Conservation (phyloP, 1,284 basidiomycete genomes). For the Puccinia coronata region DNA sequence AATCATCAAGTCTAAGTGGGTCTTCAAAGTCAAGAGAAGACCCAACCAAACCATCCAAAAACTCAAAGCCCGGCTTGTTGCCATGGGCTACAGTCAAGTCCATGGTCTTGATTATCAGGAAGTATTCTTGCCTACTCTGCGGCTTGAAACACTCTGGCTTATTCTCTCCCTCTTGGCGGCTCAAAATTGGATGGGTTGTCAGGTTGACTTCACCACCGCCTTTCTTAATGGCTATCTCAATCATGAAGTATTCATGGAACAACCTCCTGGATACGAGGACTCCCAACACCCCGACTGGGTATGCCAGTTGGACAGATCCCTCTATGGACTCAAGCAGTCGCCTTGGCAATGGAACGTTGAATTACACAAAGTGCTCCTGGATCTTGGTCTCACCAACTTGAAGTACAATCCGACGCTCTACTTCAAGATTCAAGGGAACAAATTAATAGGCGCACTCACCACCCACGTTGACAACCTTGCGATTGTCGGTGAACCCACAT, state of each 20-base stretch:
- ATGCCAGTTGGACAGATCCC: background rate
- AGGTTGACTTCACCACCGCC: background rate
- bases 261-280: too few relatives aligned
- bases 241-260: too few relatives aligned
- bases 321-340: constrained; percentile 31
- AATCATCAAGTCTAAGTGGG: too few relatives aligned
- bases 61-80: too few relatives aligned
- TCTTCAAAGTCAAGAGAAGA: too few relatives aligned
- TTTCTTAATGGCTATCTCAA: constrained; percentile 32
- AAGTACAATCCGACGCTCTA: too few relatives aligned
- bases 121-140: too few relatives aligned
- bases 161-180: background rate
- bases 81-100: constrained; percentile 13
- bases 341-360: too few relatives aligned
- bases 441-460: background rate
- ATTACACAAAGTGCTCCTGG: background rate
- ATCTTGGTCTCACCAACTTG: constrained; percentile 14
- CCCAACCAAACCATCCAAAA: too few relatives aligned
- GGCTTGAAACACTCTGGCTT: background rate
- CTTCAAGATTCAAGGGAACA: background rate
- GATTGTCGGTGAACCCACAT: background rate
- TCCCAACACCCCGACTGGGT: too few relatives aligned
- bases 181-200: background rate
- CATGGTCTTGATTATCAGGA: too few relatives aligned
- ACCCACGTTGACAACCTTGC: too few relatives aligned